phyloP scores from a whole-genome alignment of 192 early-diverging fungal species.

The Cetraspora pellucida region DNA sequence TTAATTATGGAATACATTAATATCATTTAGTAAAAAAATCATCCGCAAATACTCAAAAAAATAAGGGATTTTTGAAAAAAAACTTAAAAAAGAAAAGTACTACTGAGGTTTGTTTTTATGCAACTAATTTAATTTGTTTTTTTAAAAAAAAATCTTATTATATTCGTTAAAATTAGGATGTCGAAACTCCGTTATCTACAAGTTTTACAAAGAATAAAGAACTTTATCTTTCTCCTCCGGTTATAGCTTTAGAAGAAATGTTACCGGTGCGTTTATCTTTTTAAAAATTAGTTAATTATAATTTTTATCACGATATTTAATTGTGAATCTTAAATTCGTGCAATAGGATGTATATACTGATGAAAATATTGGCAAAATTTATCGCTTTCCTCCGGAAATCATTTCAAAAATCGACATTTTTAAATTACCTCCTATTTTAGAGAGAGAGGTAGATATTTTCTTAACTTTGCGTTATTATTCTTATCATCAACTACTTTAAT shows the following conservation, averaged over 20 bases:
- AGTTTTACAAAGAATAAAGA: no score
- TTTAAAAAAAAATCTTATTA: no score
- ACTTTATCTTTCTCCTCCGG: constrained; percentile 30
- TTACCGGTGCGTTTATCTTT: constrained; percentile 20
- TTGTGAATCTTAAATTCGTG: no score
- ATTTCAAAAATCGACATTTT: constrained; percentile 37
- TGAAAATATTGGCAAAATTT: constrained; percentile 35
- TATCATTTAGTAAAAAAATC: neutral
- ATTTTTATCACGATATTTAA: no score
- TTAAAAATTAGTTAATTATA: neutral
- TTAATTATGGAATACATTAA: neutral
- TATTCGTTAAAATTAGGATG: no score
- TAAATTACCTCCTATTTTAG: constrained; percentile 30
- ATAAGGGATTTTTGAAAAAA: no score
- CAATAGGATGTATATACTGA: constrained; percentile 21
- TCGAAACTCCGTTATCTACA: no score
- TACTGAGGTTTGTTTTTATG: no score
- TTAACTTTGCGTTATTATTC: neutral
- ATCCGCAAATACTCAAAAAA: no score
- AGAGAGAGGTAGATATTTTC: constrained; percentile 25
- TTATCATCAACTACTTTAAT: no score
- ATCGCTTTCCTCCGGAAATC: constrained; percentile 26
- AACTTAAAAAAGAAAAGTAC: no score
- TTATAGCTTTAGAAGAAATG: constrained; percentile 33
- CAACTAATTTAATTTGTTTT: no score